Base-by-base conservation (phyloP, 805 yeast genomes). In the Metschnikowia rubicola region DNA sequence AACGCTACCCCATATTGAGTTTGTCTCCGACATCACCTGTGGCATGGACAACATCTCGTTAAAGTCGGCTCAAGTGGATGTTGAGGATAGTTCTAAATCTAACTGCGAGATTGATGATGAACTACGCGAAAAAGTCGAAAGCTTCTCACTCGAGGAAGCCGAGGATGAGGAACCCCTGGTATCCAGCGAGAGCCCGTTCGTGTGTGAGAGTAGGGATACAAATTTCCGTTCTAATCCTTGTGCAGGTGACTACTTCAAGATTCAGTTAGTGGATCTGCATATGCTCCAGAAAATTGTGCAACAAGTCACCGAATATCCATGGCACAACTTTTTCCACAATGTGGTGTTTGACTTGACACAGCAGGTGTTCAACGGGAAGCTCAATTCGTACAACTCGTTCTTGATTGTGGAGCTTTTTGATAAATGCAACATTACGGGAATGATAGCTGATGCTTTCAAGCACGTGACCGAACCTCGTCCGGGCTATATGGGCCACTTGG, bases 401-500 rank as follows among this genome's bases (percentile, higher is more conserved):
- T 60, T 72, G 44, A 71, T 72, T 38, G 66, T 62, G 31, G 64
- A 62, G 30, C 51, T 62, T 19, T 62, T 62, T 37, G 52, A 46
- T 30, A 44, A 58, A n/a, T 52, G 58, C 28, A 13, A 36, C 6
- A 48, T 56, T 40, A 52, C 55, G 8, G 36, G 43, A 5, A 31
- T 52, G 36, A 69, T 74, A 83, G 50, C 85, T 83, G 29, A 79
- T 10, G 48, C 60, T 72, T 70, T 87, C 62, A 78, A 75, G 53
- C 70, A 70, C 47, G 73, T 74, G 12, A 36, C 41, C 10, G 80
- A 81, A 4, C 78, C 87, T 35, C 77, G 95, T 46, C 79, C 91
- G 35, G 99, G 99, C 0, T 94, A 89, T 62, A 90, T 91, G 89
- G 99, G 99, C n/a, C 99, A 94, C 64, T 69, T 94, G 53, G 89